These are phyloP conservation scores for Tricladium varicosporioides DNA, from an alignment of 2,329 filamentous ascomycete genomes.

Conservation along the genomic window DNA sequence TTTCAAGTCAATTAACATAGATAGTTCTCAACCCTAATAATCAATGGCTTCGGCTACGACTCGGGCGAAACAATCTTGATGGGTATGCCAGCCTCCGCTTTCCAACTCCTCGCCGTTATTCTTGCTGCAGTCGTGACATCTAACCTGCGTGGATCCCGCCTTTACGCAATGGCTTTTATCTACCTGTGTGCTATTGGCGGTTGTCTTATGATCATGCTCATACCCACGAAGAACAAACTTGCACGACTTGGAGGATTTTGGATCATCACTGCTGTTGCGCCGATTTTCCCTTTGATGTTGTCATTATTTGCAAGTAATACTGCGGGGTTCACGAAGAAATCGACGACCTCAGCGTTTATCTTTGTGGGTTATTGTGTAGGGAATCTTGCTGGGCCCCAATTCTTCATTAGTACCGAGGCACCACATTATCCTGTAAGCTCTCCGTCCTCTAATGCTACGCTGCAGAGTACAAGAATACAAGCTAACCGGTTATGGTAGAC, in stretches of 20 bases:
- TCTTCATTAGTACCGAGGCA: slow-evolving; percentile 56
- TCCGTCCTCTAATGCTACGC: background rate
- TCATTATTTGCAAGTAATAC: slow-evolving; percentile 62
- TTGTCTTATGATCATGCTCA: slow-evolving; percentile 55
- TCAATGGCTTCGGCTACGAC: slow-evolving; percentile 37
- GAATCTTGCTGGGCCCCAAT: slow-evolving; percentile 63
- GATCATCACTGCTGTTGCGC: slow-evolving; percentile 63
- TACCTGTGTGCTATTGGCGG: slow-evolving; percentile 45
- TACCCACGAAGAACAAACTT: slow-evolving; percentile 42
- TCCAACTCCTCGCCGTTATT: slow-evolving; percentile 13
- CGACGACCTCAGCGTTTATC: slow-evolving; percentile 59
- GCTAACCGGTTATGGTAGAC: slow-evolving; percentile 10
- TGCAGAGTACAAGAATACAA: no score
- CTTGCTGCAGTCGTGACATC: background rate
- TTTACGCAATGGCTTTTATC: slow-evolving; percentile 8
- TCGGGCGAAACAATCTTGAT: slow-evolving; percentile 31
- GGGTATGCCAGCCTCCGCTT: slow-evolving; percentile 49
- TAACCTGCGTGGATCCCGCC: slow-evolving; percentile 7
- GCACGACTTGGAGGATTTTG: slow-evolving; percentile 47
- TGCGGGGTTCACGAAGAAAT: slow-evolving; percentile 64
- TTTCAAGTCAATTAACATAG: background rate
- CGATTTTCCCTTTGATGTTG: slow-evolving; percentile 22
- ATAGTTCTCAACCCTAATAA: slow-evolving; percentile 37
- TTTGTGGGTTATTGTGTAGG: slow-evolving; percentile 59
- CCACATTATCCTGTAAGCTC: slow-evolving; percentile 45